phyloP scores from a whole-genome alignment of 495 filamentous ascomycete genomes.

The Penicillium lagena region DNA sequence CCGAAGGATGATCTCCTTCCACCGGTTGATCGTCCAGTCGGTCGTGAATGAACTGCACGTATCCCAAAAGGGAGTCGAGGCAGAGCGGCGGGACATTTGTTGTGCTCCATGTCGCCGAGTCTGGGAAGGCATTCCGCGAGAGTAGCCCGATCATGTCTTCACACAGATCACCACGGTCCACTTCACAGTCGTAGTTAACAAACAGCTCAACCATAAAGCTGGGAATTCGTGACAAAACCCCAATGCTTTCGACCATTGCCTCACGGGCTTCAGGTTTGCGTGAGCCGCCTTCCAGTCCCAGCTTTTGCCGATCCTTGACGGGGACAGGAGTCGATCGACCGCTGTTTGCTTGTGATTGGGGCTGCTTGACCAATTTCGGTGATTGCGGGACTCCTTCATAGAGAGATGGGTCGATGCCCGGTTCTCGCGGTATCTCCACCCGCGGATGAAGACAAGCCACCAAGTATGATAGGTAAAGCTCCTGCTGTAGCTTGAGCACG shows the following conservation, averaged over 20 bases:
- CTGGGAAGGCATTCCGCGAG: slow-evolving; percentile 89
- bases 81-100: slow-evolving; percentile 96
- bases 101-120: slow-evolving; percentile 98
- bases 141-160: slow-evolving; percentile 92
- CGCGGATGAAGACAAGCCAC: slow-evolving; percentile 89
- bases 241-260: slow-evolving; percentile 97
- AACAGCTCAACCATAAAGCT: slow-evolving; percentile 93
- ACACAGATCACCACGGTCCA: slow-evolving; percentile 86
- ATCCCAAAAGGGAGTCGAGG: slow-evolving; percentile 83
- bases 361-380: slow-evolving; percentile 76
- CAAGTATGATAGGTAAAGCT: slow-evolving; percentile 91
- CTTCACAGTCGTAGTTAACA: slow-evolving; percentile 96
- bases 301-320: slow-evolving; percentile 86
- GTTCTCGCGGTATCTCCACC: slow-evolving; percentile 85
- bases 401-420: slow-evolving; percentile 82
- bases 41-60: slow-evolving; percentile 85
- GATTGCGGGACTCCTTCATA: slow-evolving; percentile 92
- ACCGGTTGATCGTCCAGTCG: slow-evolving; percentile 65
- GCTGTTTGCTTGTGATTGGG: slow-evolving; percentile 70
- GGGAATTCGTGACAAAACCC: slow-evolving; percentile 83
- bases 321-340: slow-evolving; percentile 89
- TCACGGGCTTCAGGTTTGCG: slow-evolving; percentile 91
- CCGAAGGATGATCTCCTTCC: slow-evolving; percentile 62
- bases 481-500: slow-evolving; percentile 95
- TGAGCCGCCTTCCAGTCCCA: slow-evolving; percentile 88